Percentiles rank a stretch among this genome's conserved stretches.
Conservation (phyloP, 2,329 filamentous ascomycete species). For the Colletotrichum sp. region DNA sequence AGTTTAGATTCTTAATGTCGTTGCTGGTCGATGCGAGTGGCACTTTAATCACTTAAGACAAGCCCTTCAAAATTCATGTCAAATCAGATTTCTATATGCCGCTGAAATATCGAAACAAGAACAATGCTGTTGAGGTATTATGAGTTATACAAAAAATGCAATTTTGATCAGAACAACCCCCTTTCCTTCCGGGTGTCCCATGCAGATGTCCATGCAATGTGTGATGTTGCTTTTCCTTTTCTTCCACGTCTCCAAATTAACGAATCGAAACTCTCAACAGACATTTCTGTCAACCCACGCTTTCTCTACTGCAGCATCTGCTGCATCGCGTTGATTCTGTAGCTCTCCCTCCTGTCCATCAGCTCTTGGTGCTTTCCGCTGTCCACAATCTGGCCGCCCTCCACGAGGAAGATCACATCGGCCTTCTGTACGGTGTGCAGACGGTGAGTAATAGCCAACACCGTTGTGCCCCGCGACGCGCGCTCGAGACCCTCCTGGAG, state of each 20-base stretch:
- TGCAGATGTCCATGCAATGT: not conserved
- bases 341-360: conserved; percentile 30
- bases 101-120: not conserved
- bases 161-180: not conserved
- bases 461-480: conserved; percentile 57
- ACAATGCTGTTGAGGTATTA: conserved; percentile 1
- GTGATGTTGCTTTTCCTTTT: not conserved
- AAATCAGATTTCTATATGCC: not conserved
- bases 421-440: conserved; percentile 62
- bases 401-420: conserved; percentile 61
- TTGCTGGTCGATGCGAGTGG: not conserved
- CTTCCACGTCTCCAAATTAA: not conserved
- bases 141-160: not conserved
- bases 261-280: not conserved
- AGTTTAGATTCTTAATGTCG: not conserved
- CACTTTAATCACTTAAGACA: not conserved
- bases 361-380: conserved; percentile 32
- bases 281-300: accelerated
- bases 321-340: conserved; percentile 35
- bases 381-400: conserved; percentile 48
- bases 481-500: conserved; percentile 71
- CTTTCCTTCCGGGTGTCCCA: not conserved
- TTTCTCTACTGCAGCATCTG: conserved; percentile 27
- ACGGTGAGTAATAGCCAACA: conserved; percentile 63
- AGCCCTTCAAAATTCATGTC: not conserved